Percentiles rank a stretch among this genome's conserved stretches.
phyloP scores from a whole-genome alignment of 495 filamentous ascomycete species.

The Cryomyces minteri region DNA sequence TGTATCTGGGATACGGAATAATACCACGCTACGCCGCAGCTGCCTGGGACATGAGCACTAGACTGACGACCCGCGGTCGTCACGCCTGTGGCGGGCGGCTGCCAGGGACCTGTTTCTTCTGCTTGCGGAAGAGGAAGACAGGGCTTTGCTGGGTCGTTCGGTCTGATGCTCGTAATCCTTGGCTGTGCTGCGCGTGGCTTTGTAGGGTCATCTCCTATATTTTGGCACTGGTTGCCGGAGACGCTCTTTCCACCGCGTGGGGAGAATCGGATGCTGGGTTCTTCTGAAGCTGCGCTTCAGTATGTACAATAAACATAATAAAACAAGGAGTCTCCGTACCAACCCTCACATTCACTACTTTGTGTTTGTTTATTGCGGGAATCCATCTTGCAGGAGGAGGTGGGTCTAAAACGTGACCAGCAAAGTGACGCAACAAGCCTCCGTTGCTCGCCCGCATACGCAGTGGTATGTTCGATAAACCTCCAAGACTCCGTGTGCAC shows the following conservation, averaged over 20 bases:
- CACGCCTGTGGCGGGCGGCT: constrained; percentile 22
- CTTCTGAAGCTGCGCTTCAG: neutral
- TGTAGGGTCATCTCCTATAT: constrained; percentile 33
- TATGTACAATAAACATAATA: too few relatives aligned
- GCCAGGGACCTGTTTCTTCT: constrained; percentile 18
- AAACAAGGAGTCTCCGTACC: too few relatives aligned
- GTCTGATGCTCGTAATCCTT: constrained; percentile 3
- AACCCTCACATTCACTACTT: too few relatives aligned
- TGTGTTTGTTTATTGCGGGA: too few relatives aligned
- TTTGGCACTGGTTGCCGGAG: constrained; percentile 27
- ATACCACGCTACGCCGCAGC: constrained; percentile 16
- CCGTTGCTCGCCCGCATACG: too few relatives aligned
- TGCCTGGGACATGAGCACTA: constrained; percentile 4
- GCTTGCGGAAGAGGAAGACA: constrained; percentile 13
- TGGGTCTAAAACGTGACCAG: too few relatives aligned
- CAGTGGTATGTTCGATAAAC: too few relatives aligned
- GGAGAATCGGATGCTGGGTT: constrained; percentile 30
- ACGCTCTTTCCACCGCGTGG: constrained; percentile 18
- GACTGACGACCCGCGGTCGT: constrained; percentile 6
- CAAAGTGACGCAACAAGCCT: too few relatives aligned
- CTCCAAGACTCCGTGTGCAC: too few relatives aligned
- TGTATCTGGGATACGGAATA: constrained; percentile 29
- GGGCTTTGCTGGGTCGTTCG: neutral
- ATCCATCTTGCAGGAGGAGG: too few relatives aligned
- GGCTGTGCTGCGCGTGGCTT: constrained; percentile 7